Base-by-base conservation (phyloP, 306 rosid species). In the Vachellia collinsii region DNA sequence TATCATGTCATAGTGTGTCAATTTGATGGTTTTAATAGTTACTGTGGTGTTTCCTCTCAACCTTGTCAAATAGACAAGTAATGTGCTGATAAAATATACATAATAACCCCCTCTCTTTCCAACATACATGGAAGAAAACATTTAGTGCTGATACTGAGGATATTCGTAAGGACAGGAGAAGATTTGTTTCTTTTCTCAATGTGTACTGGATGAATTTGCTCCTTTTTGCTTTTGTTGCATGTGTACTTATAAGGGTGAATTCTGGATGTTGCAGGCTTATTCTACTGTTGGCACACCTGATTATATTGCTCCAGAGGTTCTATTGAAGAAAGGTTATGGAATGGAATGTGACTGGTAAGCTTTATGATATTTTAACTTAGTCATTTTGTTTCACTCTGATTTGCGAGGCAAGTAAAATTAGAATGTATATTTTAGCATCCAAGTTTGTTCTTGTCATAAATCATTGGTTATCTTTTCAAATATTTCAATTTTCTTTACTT, bases 271-370 rank as follows among this genome's bases (percentile, higher is more conserved):
- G 83, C 88, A 96, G 99, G 99, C 99, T 83, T 96, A 93, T 87
- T 96, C 99, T 50, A 93, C 99, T n/a, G 99, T 96, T 82, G 99
- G 99, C 73, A 96, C 99, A 46, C 99, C 99, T 5, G 99, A 95
- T 84, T 95, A 95, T 79, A 95, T 95, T 88, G 99, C 99, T 81
- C 99, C 99, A 20, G 99, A 95, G 89, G 99, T 96, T 90, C 90
- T 96, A 47, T 74, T 96, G 91, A 96, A 96, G 89, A 96, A 93
- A 90, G 99, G 99, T 67, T 96, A 96, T 68, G 98, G 85, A 22
- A 87, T 96, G 98, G 99, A 96, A 90, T 96, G 99, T 84, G 99
- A 96, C 86, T 96, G 99, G 99, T 93, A 83, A 89, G 93, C 87
- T 84, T 81, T 51, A 37, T 74, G 36, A 66, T 44, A 23, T 53